Evolutionary conservation across 768 basidiomycete species (phyloP).

Genomic region (Pleurotus djamor): DNA sequence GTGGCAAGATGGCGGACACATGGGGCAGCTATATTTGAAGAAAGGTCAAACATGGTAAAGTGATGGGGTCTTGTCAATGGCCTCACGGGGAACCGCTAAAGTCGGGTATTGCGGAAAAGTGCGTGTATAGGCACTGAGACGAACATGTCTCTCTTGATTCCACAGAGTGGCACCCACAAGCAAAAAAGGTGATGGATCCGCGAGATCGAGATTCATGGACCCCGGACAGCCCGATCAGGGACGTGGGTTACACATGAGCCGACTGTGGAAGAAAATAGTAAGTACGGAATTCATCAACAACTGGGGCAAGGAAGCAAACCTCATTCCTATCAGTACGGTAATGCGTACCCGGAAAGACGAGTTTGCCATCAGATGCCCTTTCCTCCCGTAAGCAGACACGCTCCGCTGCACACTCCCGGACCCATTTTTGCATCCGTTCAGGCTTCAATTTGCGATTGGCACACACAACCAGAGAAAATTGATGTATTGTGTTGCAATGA

Average conservation of each 20-base stretch:
- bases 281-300: not conserved
- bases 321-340: slow-evolving; percentile 8
- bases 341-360: not conserved
- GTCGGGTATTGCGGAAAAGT: not conserved
- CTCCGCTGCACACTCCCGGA: too few relatives aligned
- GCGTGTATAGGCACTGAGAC: not conserved
- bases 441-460: too few relatives aligned
- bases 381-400: not conserved
- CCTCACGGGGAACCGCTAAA: slow-evolving; percentile 4
- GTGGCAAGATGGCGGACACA: not conserved
- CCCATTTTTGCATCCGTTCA: too few relatives aligned
- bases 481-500: not conserved
- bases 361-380: slow-evolving; percentile 2
- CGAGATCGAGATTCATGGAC: slow-evolving; percentile 6
- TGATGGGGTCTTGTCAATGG: not conserved
- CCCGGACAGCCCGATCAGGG: not conserved
- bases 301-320: slow-evolving; percentile 3
- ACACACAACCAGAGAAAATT: not conserved
- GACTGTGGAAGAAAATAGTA: not conserved
- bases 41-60: not conserved
- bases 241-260: not conserved
- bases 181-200: not conserved
- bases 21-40: slow-evolving; percentile 3
- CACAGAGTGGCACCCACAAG: not conserved
- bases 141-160: not conserved